A percentile compares a stretch with the other conserved stretches of the same genome.
These are phyloP conservation scores for Aureobasidium namibiae DNA, from an alignment of 2,329 filamentous ascomycete genomes.

Conservation along the genomic window DNA sequence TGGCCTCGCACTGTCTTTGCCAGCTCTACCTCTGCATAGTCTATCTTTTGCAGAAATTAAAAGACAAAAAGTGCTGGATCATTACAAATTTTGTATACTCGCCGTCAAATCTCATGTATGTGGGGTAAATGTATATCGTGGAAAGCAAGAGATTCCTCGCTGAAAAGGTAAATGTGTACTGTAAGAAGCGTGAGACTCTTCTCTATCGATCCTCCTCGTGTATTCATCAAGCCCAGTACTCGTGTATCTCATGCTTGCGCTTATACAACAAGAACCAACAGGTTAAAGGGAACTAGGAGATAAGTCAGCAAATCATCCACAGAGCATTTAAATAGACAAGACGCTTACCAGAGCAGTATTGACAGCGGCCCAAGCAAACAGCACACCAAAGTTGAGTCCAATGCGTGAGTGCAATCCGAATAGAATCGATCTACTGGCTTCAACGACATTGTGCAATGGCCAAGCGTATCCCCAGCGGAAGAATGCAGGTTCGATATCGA, in stretches of 20 bases:
- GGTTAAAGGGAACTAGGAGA: conserved; percentile 39
- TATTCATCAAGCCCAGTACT: conserved; percentile 22
- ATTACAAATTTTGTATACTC: too few relatives aligned
- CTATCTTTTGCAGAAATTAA: too few relatives aligned
- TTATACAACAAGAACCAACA: conserved; percentile 37
- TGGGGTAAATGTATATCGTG: too few relatives aligned
- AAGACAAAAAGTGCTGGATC: too few relatives aligned
- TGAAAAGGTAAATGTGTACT: too few relatives aligned
- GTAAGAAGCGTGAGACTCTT: too few relatives aligned
- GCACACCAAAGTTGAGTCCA: conserved; percentile 52
- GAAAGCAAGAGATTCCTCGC: too few relatives aligned
- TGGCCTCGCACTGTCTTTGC: too few relatives aligned
- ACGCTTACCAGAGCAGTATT: conserved; percentile 35
- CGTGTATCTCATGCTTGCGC: conserved; percentile 24
- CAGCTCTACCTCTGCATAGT: too few relatives aligned
- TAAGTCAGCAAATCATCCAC: background rate
- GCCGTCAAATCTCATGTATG: too few relatives aligned
- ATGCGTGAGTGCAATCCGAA: conserved; percentile 53
- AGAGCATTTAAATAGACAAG: background rate
- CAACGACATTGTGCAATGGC: conserved; percentile 55
- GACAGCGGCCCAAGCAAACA: conserved; percentile 50
- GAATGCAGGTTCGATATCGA: conserved; percentile 51
- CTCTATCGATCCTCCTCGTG: too few relatives aligned
- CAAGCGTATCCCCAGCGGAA: conserved; percentile 57
- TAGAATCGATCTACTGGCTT: conserved; percentile 51